phyloP scores from a whole-genome alignment of 2,329 filamentous ascomycete genomes.

The Trichoderma cornu-damae region DNA sequence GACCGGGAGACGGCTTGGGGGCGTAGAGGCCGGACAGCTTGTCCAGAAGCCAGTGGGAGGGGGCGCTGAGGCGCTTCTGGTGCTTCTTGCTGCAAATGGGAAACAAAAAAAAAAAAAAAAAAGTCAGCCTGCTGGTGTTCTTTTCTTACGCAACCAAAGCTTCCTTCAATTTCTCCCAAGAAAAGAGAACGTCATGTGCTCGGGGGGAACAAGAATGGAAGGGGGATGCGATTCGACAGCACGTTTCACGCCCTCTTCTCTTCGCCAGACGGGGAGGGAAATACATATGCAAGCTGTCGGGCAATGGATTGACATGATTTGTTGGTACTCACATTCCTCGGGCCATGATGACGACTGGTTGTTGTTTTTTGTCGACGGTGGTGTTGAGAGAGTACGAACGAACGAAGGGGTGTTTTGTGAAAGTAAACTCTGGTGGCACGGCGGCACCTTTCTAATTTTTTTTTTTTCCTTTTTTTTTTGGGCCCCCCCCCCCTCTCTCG shows the following conservation, averaged over 20 bases:
- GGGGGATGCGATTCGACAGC: background rate
- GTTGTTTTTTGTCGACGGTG: conserved; percentile 34
- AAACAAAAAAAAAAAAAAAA: background rate
- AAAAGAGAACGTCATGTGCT: background rate
- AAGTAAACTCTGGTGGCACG: conserved; percentile 21
- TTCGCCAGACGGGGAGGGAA: background rate
- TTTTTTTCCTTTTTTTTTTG: conserved; percentile 22
- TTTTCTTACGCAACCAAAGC: background rate
- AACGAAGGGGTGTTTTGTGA: conserved; percentile 29
- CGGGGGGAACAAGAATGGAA: too few relatives aligned
- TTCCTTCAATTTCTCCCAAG: background rate
- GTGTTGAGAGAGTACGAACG: too few relatives aligned
- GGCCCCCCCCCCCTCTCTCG: too few relatives aligned
- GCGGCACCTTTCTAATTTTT: conserved; percentile 34
- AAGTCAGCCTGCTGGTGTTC: conserved; percentile 28
- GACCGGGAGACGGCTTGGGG: conserved; percentile 69
- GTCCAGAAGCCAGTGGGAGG: conserved; percentile 99
- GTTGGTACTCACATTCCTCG: conserved; percentile 54
- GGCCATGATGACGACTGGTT: conserved; percentile 53
- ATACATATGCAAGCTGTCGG: background rate
- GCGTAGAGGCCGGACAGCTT: conserved; percentile 92
- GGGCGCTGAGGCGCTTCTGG: conserved; percentile 99
- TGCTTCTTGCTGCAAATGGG: conserved; percentile 96
- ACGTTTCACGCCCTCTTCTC: background rate
- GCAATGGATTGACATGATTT: background rate